Evolutionary conservation across 2,329 filamentous ascomycete species (phyloP), one percentile per base, ranked within the genome.

Genomic region (Akanthomyces uredinophilus): DNA sequence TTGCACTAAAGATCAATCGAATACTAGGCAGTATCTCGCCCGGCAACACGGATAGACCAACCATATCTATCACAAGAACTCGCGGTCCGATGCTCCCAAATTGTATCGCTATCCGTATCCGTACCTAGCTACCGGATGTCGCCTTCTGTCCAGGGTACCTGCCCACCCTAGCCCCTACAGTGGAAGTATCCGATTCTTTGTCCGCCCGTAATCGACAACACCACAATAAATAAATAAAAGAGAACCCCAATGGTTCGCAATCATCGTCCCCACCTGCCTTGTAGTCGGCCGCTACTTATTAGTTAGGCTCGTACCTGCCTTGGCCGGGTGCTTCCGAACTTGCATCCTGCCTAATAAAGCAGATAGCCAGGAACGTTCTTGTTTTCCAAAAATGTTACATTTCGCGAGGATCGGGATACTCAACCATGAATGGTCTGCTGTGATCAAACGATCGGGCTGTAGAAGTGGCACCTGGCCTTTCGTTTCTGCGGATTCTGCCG

Each of bases 281-380:
- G 20, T 47, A 60, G 43, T 47, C 57, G 57, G 22, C 57, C 37
- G 57, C 46, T 60, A 60, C 57, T 60, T 60, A 14, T 22, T 35
- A 13, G 6, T 5, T 27, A 11, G 35, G 57, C n/a, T n/a, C n/a
- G n/a, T 60, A 60, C 57, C 57, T 52, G 20, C 2, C 18, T 24
- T 32, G 8, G 7, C 35, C 47, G 57, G 57, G n/a, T 60, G 46
- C 35, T 49, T 51, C 57, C 57, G 57, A 60, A 11, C 37, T 20
- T 60, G 47, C 44, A 35, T 54, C 14, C 35, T 10, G 7, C 4
- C 13, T 29, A 41, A 41, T 32, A 18, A 27, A 20, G 20, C 37
- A 53, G 18, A 6, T 50, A 24, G 16, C 44, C 24, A 22, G 5
- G 14, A 14, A 14, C 20, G 11, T 14, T 27, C 44, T 20, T 47